Conservation (phyloP, 2,329 filamentous ascomycete species). For the Sporothrix globosa region DNA sequence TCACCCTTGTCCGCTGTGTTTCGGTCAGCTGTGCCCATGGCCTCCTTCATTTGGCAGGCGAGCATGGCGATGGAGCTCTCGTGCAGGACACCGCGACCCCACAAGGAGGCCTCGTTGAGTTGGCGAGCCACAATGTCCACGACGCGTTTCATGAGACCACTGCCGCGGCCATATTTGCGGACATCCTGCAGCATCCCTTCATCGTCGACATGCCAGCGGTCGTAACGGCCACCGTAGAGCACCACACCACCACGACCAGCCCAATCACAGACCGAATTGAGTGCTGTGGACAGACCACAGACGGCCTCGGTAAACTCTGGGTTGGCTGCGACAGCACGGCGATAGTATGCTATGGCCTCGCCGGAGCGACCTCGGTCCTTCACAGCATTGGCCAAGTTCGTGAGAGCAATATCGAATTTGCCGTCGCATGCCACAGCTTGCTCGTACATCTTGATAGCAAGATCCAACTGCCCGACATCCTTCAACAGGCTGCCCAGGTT, state of each 20-base stretch:
- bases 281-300: conserved; percentile 88
- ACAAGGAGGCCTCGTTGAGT: conserved; percentile 79
- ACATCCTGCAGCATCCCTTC: conserved; percentile 80
- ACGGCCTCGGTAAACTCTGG: conserved; percentile 97
- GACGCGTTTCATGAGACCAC: conserved; percentile 87
- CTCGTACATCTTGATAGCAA: conserved; percentile 97
- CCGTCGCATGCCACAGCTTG: conserved; percentile 88
- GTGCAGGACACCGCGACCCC: conserved; percentile 75
- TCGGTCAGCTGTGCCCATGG: conserved; percentile 35
- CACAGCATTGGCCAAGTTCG: conserved; percentile 94
- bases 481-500: conserved; percentile 95
- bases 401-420: conserved; percentile 95
- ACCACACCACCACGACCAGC: conserved; percentile 82
- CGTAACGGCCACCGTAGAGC: conserved; percentile 70
- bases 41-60: conserved; percentile 49
- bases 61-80: conserved; percentile 57
- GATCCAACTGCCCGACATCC: conserved; percentile 88
- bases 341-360: conserved; percentile 92
- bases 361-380: conserved; percentile 93
- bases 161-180: conserved; percentile 59
- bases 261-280: conserved; percentile 98
- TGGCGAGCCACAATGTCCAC: conserved; percentile 90
- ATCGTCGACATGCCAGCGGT: conserved; percentile 92
- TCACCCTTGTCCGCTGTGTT: conserved; percentile 28
- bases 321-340: conserved; percentile 84